Evolutionary conservation across 352 stramenopile genomes (phyloP).

Genomic region (Phytophthora colocasiae): DNA sequence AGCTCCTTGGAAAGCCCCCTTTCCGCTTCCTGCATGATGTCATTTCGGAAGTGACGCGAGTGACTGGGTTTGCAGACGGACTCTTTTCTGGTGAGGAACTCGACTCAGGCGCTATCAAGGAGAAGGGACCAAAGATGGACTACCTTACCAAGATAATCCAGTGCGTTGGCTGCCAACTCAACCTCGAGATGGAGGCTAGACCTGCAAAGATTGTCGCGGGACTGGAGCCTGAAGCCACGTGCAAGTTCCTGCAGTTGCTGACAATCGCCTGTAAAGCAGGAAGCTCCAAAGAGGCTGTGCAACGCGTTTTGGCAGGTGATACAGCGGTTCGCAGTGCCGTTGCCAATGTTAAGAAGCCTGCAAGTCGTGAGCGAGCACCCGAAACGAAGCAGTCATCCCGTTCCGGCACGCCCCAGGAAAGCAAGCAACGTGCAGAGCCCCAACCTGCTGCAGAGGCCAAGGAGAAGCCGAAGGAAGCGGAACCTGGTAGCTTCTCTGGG

Average conservation of each 20-base stretch:
- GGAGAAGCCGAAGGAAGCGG: conserved; percentile 42
- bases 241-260: conserved; percentile 94
- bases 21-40: conserved; percentile 92
- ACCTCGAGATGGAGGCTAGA: conserved; percentile 88
- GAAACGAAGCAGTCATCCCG: conserved; percentile 67
- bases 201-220: conserved; percentile 91
- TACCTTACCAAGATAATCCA: conserved; percentile 91
- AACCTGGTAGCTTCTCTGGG: conserved; percentile 56
- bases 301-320: conserved; percentile 72
- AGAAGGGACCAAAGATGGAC: conserved; percentile 94
- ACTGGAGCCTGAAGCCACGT: conserved; percentile 94
- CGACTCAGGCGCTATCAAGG: conserved; percentile 91
- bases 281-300: conserved; percentile 71
- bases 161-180: conserved; percentile 91
- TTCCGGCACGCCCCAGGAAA: conserved; percentile 64
- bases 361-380: conserved; percentile 56
- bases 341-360: conserved; percentile 44
- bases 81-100: conserved; percentile 90
- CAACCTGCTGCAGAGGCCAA: conserved; percentile 40
- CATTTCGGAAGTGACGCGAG: conserved; percentile 78
- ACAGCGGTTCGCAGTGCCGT: conserved; percentile 46
- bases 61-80: conserved; percentile 85
- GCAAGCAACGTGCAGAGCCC: conserved; percentile 40
- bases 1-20: conserved; percentile 84
- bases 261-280: conserved; percentile 76